phyloP scores from a whole-genome alignment of 768 basidiomycete species.

The Panellus pusillus region DNA sequence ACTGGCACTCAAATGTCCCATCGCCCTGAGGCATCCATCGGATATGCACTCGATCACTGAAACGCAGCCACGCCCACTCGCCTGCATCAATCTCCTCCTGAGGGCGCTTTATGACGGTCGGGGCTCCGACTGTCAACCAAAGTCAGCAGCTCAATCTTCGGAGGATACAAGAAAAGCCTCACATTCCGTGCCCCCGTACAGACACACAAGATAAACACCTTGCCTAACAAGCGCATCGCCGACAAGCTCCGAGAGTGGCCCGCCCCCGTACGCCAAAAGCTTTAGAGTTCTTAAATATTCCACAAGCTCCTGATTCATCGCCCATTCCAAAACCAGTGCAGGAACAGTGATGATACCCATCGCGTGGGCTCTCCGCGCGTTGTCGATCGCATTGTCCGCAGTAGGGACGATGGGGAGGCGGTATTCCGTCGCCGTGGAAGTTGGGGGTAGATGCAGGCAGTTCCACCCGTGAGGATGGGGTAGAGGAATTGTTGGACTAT shows the following conservation, averaged over 20 bases:
- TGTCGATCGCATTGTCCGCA: constrained; percentile 39
- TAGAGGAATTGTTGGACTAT: constrained; percentile 30
- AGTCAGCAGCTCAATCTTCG: background rate
- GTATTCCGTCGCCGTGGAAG: constrained; percentile 14
- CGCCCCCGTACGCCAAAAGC: no score
- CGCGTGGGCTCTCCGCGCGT: constrained; percentile 27
- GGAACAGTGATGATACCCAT: constrained; percentile 37
- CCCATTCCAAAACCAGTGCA: constrained; percentile 39
- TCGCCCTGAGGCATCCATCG: constrained; percentile 38
- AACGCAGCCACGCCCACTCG: constrained; percentile 31
- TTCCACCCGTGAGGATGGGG: constrained; percentile 26
- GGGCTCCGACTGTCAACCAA: constrained; percentile 18
- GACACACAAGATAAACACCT: no score
- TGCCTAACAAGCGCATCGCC: no score
- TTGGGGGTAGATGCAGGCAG: constrained; percentile 35
- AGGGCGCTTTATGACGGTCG: constrained; percentile 17
- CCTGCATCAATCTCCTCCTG: constrained; percentile 23
- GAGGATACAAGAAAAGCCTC: constrained; percentile 2
- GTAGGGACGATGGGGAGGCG: constrained; percentile 29
- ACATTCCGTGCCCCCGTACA: no score
- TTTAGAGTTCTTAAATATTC: constrained; percentile 22
- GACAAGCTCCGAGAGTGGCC: no score
- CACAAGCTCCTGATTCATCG: constrained; percentile 27
- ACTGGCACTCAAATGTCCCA: constrained; percentile 33
- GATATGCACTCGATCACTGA: constrained; percentile 25